These are phyloP conservation scores for Dactylellina sp. DNA, from an alignment of 2,329 filamentous ascomycete genomes.

Conservation along the genomic window DNA sequence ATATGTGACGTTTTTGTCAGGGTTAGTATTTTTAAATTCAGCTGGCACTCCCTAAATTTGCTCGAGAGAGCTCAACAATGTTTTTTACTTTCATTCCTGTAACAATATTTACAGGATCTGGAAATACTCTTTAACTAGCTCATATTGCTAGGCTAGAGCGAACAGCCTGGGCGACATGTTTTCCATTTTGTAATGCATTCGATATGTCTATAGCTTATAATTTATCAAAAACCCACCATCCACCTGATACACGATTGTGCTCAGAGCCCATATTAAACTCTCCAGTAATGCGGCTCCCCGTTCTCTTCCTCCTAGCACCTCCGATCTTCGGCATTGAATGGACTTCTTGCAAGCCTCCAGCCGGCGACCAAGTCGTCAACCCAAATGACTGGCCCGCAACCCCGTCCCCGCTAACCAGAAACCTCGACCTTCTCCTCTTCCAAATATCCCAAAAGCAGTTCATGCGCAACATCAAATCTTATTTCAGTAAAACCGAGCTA, in stretches of 20 bases:
- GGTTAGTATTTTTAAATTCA: too few species aligned
- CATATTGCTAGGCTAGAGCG: not conserved
- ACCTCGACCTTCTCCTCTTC: constrained; percentile 14
- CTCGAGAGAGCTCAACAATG: not conserved
- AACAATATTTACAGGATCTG: not conserved
- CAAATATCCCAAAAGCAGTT: constrained; percentile 7
- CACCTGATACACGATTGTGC: too few species aligned
- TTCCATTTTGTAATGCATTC: too few species aligned
- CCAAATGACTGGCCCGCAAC: not conserved
- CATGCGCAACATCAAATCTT: not conserved
- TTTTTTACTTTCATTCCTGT: too few species aligned
- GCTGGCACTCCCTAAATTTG: not conserved
- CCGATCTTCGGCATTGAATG: constrained; percentile 4
- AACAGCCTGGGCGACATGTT: too few species aligned
- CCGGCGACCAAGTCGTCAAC: constrained; percentile 7
- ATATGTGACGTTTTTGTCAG: too few species aligned
- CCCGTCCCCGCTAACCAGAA: constrained; percentile 19
- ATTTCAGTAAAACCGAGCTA: not conserved
- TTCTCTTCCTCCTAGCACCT: not conserved
- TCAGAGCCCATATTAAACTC: too few species aligned
- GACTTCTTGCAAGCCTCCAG: not conserved
- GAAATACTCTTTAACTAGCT: not conserved
- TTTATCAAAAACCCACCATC: too few species aligned
- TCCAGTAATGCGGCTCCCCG: not conserved
- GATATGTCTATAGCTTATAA: too few species aligned